Percentiles rank a stretch among this genome's conserved stretches.
These are phyloP conservation scores for Millerozyma miso DNA, from an alignment of 805 yeast genomes.

Conservation along the genomic window DNA sequence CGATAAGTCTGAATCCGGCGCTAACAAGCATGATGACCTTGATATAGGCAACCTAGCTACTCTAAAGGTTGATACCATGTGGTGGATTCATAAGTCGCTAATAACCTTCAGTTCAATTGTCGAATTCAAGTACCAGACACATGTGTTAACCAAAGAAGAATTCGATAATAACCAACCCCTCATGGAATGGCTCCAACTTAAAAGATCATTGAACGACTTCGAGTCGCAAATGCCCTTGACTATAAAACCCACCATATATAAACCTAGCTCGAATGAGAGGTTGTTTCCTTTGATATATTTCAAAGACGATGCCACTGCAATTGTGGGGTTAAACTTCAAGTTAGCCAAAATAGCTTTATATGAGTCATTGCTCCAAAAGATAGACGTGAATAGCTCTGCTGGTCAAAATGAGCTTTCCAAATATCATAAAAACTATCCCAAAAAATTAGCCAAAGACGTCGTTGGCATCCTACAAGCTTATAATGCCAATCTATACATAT, in stretches of 20 bases:
- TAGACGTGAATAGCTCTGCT: conserved; percentile 10
- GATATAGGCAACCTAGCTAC: conserved; percentile 3
- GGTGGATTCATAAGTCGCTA: conserved; percentile 35
- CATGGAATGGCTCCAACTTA: conserved; percentile 25
- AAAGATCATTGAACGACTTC: conserved; percentile 22
- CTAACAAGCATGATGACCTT: conserved; percentile 7
- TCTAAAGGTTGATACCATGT: conserved; percentile 16
- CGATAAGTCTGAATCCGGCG: conserved; percentile 1
- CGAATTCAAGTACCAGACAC: conserved; percentile 23
- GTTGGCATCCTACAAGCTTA: conserved; percentile 37
- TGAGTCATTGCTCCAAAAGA: conserved; percentile 20
- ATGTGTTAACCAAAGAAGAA: conserved; percentile 25
- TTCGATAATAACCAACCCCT: conserved; percentile 18
- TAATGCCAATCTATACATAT: conserved; percentile 26
- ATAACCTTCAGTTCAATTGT: conserved; percentile 23
- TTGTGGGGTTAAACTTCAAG: conserved; percentile 25
- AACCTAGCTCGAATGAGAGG: conserved; percentile 18
- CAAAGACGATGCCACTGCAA: conserved; percentile 33
- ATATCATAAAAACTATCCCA: conserved; percentile 22
- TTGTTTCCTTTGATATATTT: conserved; percentile 31
- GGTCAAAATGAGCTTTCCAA: conserved; percentile 18
- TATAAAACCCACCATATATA: conserved; percentile 30
- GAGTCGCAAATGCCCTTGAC: conserved; percentile 24
- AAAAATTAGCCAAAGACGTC: conserved; percentile 29
- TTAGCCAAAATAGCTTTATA: conserved; percentile 27